Evolutionary conservation across 148 eudicot species (phyloP).

Genomic region (Persicaria maculosa): DNA sequence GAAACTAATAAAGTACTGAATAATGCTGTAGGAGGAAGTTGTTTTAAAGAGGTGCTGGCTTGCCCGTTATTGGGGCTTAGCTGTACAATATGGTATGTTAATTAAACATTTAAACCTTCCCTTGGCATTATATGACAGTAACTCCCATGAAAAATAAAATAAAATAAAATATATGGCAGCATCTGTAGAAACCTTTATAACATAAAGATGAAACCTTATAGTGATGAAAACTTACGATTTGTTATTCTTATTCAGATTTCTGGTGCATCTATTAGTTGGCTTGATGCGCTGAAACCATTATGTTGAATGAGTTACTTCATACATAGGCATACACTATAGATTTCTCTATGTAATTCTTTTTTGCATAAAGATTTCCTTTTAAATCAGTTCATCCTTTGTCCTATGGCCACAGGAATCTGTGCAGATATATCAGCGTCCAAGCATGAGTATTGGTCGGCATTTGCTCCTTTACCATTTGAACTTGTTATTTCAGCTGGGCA

Average conservation of each 20-base stretch:
- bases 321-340: not conserved
- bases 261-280: not conserved
- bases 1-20: conserved; percentile 9
- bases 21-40: conserved; percentile 73
- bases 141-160: too few relatives aligned
- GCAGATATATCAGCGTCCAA: conserved; percentile 84
- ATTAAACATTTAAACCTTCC: not conserved
- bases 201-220: not conserved
- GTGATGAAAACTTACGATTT: not conserved
- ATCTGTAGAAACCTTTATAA: not conserved
- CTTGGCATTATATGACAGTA: not conserved
- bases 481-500: conserved; percentile 95
- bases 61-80: conserved; percentile 97
- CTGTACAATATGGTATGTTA: conserved; percentile 67
- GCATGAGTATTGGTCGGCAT: conserved; percentile 92
- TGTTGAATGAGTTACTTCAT: not conserved
- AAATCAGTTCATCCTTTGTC: not conserved
- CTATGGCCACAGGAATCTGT: conserved; percentile 59
- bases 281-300: not conserved
- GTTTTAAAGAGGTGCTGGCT: conserved; percentile 99
- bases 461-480: conserved; percentile 98
- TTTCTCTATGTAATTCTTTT: not conserved
- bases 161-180: not conserved
- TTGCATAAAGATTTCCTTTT: not conserved
- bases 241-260: not conserved